Base-by-base conservation (phyloP, 1,284 basidiomycete species). In the Fomitopsis palustris region DNA sequence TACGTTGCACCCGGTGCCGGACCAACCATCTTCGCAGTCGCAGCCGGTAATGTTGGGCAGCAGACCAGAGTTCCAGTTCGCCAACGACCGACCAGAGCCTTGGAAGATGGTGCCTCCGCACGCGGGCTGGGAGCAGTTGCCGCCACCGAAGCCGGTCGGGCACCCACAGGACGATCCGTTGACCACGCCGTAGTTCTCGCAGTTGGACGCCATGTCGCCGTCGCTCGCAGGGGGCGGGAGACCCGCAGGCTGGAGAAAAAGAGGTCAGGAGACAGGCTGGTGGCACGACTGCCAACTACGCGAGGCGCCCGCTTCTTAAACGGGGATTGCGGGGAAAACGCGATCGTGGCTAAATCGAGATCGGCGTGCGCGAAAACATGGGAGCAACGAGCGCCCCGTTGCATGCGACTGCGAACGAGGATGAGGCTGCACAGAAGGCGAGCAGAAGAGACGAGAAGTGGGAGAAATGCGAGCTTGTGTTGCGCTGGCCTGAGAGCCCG, bases 71-170 rank as follows among this genome's bases (percentile, higher is more conserved):
- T 81, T 69, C 6, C 62, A 62, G 17, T 72, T 65, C 21, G 71
- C 74, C 16, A 88, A 70, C 19, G 82, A 71, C 6, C 90, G 83
- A 47, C 77, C 71, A 0, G 81, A 70, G 33, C 87, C 88, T 65
- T 92, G 82, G 64, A 93, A 93, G 53, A 95, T 82, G 55, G 81
- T 87, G 0, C 92, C 92, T 2, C 91, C 91, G 63, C 93, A 95
- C 0, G 80, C 84, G 0, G 88, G 82, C 63, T 84, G 79, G 2
- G 84, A 80, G 68, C 90, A 92, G n/a, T 80, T 81, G 33, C 82
- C 62, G 9, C 88, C 89, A 19, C 88, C 89, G 67, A 90, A 91
- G 12, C 92, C 92, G 19, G 84, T 79, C 7, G 91, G 92, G 71
- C 92, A 95, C 23, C 80, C 73, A 68, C 92, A 94, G 10, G 74